phyloP scores from a whole-genome alignment of 352 stramenopile genomes.

The Pythium dissimile region DNA sequence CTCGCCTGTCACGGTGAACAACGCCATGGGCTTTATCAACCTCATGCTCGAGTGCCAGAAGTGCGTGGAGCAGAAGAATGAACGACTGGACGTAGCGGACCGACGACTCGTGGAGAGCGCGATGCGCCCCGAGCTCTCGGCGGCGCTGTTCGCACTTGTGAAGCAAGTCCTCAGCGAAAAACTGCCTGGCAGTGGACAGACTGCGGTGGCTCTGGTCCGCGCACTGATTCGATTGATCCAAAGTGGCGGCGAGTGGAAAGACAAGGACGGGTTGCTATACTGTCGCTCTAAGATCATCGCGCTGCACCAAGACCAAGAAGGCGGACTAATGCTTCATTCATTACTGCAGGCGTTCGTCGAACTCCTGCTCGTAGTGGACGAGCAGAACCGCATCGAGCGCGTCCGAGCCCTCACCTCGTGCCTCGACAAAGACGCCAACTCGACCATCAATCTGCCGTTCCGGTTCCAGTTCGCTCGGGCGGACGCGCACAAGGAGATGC shows the following conservation, averaged over 20 bases:
- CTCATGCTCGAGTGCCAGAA: slow-evolving; percentile 49
- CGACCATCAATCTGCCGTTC: slow-evolving; percentile 63
- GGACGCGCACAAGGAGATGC: slow-evolving; percentile 62
- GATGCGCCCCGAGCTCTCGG: slow-evolving; percentile 53
- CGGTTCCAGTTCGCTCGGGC: slow-evolving; percentile 62
- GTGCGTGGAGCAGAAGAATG: not conserved
- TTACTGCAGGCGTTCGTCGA: slow-evolving; percentile 81
- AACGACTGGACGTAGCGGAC: not conserved
- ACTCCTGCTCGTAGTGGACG: slow-evolving; percentile 79
- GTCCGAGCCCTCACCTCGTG: slow-evolving; percentile 52
- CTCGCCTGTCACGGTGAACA: slow-evolving; percentile 50
- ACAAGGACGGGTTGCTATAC: slow-evolving; percentile 71
- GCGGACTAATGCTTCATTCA: slow-evolving; percentile 66
- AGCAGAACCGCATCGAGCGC: slow-evolving; percentile 51
- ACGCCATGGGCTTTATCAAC: slow-evolving; percentile 64
- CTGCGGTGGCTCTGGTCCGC: slow-evolving; percentile 62
- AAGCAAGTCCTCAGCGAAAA: slow-evolving; percentile 73
- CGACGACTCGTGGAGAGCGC: slow-evolving; percentile 4
- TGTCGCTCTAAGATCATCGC: slow-evolving; percentile 85
- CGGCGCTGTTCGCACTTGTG: slow-evolving; percentile 67
- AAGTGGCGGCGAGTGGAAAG: slow-evolving; percentile 57
- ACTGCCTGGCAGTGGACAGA: slow-evolving; percentile 38
- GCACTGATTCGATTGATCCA: slow-evolving; percentile 64
- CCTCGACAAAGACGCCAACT: slow-evolving; percentile 45
- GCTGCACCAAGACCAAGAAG: slow-evolving; percentile 79